Evolutionary conservation across 176 grass and related monocot genomes (phyloP).

Genomic region (Aegilops bicornis): DNA sequence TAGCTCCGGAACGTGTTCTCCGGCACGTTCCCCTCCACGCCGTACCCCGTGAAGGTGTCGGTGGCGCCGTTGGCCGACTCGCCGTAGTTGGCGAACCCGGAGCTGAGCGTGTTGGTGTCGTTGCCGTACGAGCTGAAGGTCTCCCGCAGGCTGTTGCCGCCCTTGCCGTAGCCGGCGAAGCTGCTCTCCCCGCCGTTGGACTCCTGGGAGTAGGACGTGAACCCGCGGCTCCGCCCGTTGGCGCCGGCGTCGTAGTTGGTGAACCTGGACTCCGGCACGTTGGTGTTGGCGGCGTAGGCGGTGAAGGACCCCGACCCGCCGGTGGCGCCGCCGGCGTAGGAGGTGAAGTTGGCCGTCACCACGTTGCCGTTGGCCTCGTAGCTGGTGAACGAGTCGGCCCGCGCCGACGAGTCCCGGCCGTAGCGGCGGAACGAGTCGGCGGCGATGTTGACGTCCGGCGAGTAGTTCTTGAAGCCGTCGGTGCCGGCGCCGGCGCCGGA

Average conservation of each 20-base stretch:
- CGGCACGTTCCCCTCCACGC: constrained; percentile 52
- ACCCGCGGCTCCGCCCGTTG: constrained; percentile 48
- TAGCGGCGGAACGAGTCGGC: constrained; percentile 77
- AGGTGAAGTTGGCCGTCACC: constrained; percentile 74
- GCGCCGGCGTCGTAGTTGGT: constrained; percentile 59
- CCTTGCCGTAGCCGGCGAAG: constrained; percentile 72
- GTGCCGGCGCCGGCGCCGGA: constrained; percentile 24
- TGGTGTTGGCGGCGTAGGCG: constrained; percentile 49
- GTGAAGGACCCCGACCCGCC: constrained; percentile 54
- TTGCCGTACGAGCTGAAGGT: constrained; percentile 67
- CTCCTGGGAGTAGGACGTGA: constrained; percentile 52
- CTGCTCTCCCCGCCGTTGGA: constrained; percentile 53
- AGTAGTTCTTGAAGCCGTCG: constrained; percentile 54
- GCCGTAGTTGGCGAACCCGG: constrained; percentile 66
- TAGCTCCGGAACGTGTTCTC: constrained; percentile 69
- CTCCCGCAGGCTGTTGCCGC: constrained; percentile 45
- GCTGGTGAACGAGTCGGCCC: constrained; percentile 42
- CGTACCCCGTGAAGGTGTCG: constrained; percentile 59
- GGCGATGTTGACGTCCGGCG: constrained; percentile 57
- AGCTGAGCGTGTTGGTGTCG: constrained; percentile 56
- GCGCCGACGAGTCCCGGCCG: constrained; percentile 25
- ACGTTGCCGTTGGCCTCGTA: constrained; percentile 77
- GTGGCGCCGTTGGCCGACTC: constrained; percentile 69
- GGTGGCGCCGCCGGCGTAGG: constrained; percentile 57
- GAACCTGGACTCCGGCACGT: constrained; percentile 64